Evolutionary conservation across 352 stramenopile species (phyloP).

Genomic region (Pythium graminicola): DNA sequence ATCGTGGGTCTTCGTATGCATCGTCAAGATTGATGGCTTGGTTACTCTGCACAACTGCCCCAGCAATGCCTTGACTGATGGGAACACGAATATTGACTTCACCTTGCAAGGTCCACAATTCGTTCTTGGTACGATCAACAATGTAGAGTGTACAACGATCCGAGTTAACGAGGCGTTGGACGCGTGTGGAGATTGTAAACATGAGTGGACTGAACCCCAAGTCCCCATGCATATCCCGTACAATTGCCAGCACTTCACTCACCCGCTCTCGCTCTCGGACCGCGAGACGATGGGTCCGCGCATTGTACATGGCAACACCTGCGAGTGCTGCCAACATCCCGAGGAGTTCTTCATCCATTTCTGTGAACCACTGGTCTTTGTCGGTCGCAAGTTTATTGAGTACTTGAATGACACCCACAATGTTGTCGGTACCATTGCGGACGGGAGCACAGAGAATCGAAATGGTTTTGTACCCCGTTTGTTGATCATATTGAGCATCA

Average conservation of each 20-base stretch:
- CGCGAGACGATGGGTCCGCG: conserved; percentile 57
- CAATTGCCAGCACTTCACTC: conserved; percentile 80
- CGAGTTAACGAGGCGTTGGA: conserved; percentile 82
- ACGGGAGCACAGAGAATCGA: conserved; percentile 91
- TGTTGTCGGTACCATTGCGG: conserved; percentile 61
- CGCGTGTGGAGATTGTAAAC: conserved; percentile 88
- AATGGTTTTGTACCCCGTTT: conserved; percentile 89
- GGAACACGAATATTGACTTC: conserved; percentile 86
- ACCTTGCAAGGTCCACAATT: conserved; percentile 88
- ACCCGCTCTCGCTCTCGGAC: conserved; percentile 52
- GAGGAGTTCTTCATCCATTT: conserved; percentile 86
- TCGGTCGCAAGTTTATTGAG: conserved; percentile 79
- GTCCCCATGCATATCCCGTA: conserved; percentile 88
- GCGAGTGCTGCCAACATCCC: conserved; percentile 79
- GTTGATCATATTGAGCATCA: conserved; percentile 86
- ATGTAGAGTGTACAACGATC: conserved; percentile 92
- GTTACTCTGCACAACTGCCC: conserved; percentile 64
- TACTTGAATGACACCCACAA: conserved; percentile 87
- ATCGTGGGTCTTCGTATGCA: conserved; percentile 81
- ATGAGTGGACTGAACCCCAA: conserved; percentile 87
- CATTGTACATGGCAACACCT: conserved; percentile 83
- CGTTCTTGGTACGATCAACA: conserved; percentile 80
- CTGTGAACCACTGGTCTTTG: conserved; percentile 60
- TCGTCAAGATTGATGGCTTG: conserved; percentile 76
- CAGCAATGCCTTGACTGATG: conserved; percentile 80